phyloP scores from a whole-genome alignment of 192 early-diverging fungal genomes.

The Chytriomyces confervae region DNA sequence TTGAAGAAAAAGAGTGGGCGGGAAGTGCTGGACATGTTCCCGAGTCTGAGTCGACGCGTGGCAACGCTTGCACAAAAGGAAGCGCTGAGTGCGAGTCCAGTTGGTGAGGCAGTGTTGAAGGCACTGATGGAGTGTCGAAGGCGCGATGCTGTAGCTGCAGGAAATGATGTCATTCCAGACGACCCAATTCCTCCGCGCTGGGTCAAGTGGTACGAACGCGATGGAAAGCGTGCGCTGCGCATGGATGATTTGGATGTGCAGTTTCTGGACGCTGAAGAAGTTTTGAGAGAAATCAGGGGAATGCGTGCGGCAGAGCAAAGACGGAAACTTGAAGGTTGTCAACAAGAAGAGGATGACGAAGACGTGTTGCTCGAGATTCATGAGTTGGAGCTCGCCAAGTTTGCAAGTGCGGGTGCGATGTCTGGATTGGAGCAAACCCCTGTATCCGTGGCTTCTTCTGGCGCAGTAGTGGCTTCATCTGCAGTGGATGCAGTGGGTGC shows the following conservation, averaged over 20 bases:
- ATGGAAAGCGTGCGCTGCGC: constrained; percentile 31
- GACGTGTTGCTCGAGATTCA: constrained; percentile 15
- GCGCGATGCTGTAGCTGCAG: not conserved
- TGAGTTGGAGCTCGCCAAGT: constrained; percentile 26
- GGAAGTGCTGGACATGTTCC: constrained; percentile 50
- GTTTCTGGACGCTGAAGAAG: constrained; percentile 44
- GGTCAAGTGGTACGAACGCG: constrained; percentile 33
- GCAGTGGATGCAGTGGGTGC: not conserved
- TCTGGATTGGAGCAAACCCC: not conserved
- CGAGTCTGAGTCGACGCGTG: constrained; percentile 42
- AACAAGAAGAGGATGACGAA: constrained; percentile 10
- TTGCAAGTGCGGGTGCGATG: not conserved
- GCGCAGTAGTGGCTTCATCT: not conserved
- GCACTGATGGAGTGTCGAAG: constrained; percentile 14
- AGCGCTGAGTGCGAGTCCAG: constrained; percentile 39
- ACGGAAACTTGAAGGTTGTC: not conserved
- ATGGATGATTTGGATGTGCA: constrained; percentile 45
- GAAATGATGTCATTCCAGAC: not conserved
- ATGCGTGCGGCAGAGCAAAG: not conserved
- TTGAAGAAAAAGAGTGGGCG: constrained; percentile 48
- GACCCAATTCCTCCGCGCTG: constrained; percentile 32
- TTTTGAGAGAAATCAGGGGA: constrained; percentile 27
- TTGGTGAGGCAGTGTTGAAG: constrained; percentile 31
- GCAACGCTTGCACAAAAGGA: constrained; percentile 51
- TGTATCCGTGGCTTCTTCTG: not conserved